A percentile compares a stretch with the other conserved stretches of the same genome.
Conservation (phyloP, 805 yeast species). For the Lipomyces kockii region DNA sequence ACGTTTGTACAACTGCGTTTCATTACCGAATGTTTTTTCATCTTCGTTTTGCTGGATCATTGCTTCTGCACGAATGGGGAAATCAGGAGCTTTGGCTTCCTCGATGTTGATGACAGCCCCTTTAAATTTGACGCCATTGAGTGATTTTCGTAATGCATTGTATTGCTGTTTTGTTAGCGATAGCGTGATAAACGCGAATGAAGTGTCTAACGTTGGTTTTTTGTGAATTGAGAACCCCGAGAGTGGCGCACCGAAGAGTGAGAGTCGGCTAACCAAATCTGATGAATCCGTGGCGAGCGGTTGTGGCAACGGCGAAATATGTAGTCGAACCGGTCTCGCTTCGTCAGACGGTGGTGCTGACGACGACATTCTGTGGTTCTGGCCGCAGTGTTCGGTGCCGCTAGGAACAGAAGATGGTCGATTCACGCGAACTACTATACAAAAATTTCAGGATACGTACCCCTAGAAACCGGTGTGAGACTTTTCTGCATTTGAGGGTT, state of each 20-base stretch:
- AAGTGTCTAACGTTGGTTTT: slow-evolving; percentile 59
- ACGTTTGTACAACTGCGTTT: background rate
- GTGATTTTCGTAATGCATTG: slow-evolving; percentile 56
- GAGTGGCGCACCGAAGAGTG: slow-evolving; percentile 62
- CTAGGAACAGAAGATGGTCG: background rate
- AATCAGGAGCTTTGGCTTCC: slow-evolving; percentile 61
- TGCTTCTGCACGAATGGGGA: slow-evolving; percentile 51
- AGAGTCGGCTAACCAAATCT: slow-evolving; percentile 60
- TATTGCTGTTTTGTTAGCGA: slow-evolving; percentile 54
- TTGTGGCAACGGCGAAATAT: slow-evolving; percentile 70
- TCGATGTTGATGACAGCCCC: slow-evolving; percentile 68
- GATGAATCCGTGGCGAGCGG: slow-evolving; percentile 52
- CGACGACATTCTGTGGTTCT: background rate
- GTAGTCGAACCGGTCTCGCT: slow-evolving; percentile 46
- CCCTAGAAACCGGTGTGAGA: too few species aligned
- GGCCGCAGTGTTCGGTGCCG: background rate
- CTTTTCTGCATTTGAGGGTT: too few species aligned
- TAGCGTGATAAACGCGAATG: slow-evolving; percentile 72
- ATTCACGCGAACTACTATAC: background rate
- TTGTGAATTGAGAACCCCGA: slow-evolving; percentile 56
- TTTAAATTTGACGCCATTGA: slow-evolving; percentile 76
- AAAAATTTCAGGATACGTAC: too few species aligned
- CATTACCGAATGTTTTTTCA: background rate
- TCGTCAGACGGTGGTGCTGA: slow-evolving; percentile 9
- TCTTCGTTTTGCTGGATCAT: slow-evolving; percentile 48